Evolutionary conservation across 768 basidiomycete species (phyloP).

Genomic region (Tulasnella sp.): DNA sequence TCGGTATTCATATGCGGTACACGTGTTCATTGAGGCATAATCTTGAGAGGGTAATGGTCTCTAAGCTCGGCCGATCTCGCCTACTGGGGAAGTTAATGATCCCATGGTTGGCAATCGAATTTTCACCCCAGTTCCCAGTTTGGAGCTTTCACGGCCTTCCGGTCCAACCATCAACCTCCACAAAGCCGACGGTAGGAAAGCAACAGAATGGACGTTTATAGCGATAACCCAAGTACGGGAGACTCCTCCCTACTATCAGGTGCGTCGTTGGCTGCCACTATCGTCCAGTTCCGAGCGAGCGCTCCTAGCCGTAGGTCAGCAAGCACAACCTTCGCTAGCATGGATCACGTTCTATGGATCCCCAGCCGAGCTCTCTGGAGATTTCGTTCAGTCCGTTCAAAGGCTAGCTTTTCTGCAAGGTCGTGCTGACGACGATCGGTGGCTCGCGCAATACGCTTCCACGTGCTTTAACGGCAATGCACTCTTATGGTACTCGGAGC

Average conservation of each 20-base stretch:
- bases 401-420: neutral
- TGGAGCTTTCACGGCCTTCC: no score
- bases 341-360: neutral
- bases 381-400: neutral
- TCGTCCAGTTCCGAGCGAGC: neutral
- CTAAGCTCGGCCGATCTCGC: neutral
- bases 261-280: neutral
- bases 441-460: neutral
- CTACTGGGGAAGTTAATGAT: neutral
- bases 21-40: neutral
- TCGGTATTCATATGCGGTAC: neutral
- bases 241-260: neutral
- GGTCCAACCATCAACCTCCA: neutral
- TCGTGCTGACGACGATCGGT: neutral
- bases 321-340: no score
- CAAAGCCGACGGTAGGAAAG: neutral
- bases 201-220: neutral
- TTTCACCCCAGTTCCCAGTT: neutral
- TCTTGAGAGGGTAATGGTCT: neutral
- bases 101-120: neutral
- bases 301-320: no score
- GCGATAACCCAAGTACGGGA: neutral
- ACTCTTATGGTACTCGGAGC: neutral
- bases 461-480: neutral
- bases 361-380: neutral